Conservation (phyloP, 805 yeast genomes). For the Wickerhamiella dianesei region DNA sequence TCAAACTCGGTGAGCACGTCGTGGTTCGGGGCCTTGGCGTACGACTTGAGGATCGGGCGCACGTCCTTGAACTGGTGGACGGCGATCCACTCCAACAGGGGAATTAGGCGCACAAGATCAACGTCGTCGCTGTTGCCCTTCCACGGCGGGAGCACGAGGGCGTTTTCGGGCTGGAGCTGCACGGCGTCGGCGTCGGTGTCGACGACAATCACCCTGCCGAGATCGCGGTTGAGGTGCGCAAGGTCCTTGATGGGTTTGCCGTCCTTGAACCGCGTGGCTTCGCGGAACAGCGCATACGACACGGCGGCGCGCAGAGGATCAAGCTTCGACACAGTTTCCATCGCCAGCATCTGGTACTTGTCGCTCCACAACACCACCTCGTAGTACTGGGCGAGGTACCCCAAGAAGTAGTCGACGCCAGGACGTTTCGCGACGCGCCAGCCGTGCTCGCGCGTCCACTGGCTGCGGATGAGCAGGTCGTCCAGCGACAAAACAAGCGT, state of each 20-base stretch:
- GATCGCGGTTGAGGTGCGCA: constrained; percentile 79
- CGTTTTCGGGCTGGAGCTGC: constrained; percentile 83
- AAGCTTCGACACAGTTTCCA: constrained; percentile 68
- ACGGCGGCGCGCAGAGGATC: constrained; percentile 89
- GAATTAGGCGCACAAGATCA: constrained; percentile 62
- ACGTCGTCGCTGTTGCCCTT: constrained; percentile 71
- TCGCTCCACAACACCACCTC: constrained; percentile 87
- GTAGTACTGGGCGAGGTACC: constrained; percentile 87
- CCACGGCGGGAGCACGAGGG: constrained; percentile 79
- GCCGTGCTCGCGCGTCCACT: constrained; percentile 83
- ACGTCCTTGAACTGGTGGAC: constrained; percentile 78
- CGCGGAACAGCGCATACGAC: constrained; percentile 76
- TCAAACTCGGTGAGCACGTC: constrained; percentile 64
- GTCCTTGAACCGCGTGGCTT: constrained; percentile 79
- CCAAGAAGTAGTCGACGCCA: constrained; percentile 91
- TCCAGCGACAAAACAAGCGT: constrained; percentile 84
- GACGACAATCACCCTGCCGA: constrained; percentile 62
- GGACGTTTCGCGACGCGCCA: constrained; percentile 99
- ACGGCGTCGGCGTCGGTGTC: constrained; percentile 65
- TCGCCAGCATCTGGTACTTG: constrained; percentile 74
- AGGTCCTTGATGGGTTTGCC: constrained; percentile 85
- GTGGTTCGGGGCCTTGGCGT: constrained; percentile 41
- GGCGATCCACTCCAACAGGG: constrained; percentile 88
- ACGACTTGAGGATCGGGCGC: constrained; percentile 71
- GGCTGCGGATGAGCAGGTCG: constrained; percentile 79